phyloP scores from a whole-genome alignment of 2,329 filamentous ascomycete genomes.

The Exophiala calicioides region DNA sequence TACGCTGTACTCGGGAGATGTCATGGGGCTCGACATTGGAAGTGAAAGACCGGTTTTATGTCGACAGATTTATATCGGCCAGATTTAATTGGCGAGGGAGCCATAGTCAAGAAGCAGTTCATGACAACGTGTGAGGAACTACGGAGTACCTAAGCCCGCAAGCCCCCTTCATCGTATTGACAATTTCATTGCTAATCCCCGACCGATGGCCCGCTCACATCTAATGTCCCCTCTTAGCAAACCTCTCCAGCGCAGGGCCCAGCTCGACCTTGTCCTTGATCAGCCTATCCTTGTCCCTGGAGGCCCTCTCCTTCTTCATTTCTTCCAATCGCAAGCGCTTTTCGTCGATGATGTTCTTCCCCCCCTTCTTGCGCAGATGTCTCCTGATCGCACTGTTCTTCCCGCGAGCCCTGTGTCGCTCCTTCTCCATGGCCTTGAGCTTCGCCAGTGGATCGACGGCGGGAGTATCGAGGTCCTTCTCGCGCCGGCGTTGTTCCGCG shows the following conservation, averaged over 20 bases:
- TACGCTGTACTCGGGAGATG: too few species aligned
- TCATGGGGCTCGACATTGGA: too few species aligned
- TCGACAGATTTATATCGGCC: too few species aligned
- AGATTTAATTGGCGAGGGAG: too few species aligned
- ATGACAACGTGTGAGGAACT: too few species aligned
- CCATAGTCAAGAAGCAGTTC: too few species aligned
- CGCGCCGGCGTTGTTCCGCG: slow-evolving; percentile 72
- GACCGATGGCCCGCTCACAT: too few species aligned
- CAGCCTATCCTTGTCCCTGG: slow-evolving; percentile 67
- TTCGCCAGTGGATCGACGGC: slow-evolving; percentile 60
- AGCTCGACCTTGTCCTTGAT: slow-evolving; percentile 71
- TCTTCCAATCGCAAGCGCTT: slow-evolving; percentile 84
- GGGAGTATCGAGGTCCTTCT: slow-evolving; percentile 76
- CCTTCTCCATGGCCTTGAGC: slow-evolving; percentile 46
- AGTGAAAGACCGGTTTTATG: too few species aligned
- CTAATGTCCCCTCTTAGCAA: slow-evolving; percentile 54
- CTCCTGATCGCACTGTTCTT: slow-evolving; percentile 87
- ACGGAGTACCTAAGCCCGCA: too few species aligned
- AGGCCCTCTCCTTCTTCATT: slow-evolving; percentile 68
- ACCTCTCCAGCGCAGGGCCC: slow-evolving; percentile 82
- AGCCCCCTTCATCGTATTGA: too few species aligned
- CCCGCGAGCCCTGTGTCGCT: slow-evolving; percentile 72
- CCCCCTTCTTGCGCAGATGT: slow-evolving; percentile 86
- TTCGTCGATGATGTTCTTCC: slow-evolving; percentile 94
- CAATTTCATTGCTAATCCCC: too few species aligned